phyloP scores from a whole-genome alignment of 108 stramenopile species.

The Cyclotella sp. region DNA sequence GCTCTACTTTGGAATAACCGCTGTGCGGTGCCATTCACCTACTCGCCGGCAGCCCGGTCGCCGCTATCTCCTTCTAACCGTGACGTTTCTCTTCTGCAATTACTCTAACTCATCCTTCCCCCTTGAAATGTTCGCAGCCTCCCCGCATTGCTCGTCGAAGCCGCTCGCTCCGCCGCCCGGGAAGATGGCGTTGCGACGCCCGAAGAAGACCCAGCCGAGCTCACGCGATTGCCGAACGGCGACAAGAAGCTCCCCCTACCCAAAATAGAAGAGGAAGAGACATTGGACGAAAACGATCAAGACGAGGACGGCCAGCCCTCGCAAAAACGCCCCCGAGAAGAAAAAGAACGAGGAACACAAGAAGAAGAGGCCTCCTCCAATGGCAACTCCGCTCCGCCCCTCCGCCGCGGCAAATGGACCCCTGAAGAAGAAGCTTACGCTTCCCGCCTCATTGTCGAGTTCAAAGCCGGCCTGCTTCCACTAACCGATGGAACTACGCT shows the following conservation, averaged over 20 bases:
- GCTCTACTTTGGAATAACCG: too few relatives aligned
- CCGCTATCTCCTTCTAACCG: too few relatives aligned
- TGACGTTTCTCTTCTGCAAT: neutral
- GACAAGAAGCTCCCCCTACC: neutral
- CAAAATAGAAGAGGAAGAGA: neutral
- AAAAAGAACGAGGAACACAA: neutral
- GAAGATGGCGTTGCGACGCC: constrained; percentile 64
- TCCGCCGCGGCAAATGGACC: constrained; percentile 90
- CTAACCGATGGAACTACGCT: constrained; percentile 96
- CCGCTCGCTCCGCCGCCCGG: constrained; percentile 69
- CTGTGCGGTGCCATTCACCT: too few relatives aligned
- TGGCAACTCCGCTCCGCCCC: neutral
- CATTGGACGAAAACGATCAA: neutral
- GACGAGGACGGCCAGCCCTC: neutral
- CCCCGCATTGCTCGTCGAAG: constrained; percentile 70
- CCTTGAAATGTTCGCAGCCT: constrained; percentile 30
- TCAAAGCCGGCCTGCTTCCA: constrained; percentile 92
- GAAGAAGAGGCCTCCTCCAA: neutral
- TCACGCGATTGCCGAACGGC: neutral
- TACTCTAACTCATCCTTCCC: neutral
- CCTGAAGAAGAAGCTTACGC: constrained; percentile 96
- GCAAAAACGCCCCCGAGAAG: constrained; percentile 7
- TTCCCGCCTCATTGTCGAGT: constrained; percentile 91
- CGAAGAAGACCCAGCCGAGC: constrained; percentile 4
- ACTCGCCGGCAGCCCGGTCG: too few relatives aligned